Evolutionary conservation across 2,329 filamentous ascomycete genomes (phyloP).

Genomic region (Bretziella fagacearum): DNA sequence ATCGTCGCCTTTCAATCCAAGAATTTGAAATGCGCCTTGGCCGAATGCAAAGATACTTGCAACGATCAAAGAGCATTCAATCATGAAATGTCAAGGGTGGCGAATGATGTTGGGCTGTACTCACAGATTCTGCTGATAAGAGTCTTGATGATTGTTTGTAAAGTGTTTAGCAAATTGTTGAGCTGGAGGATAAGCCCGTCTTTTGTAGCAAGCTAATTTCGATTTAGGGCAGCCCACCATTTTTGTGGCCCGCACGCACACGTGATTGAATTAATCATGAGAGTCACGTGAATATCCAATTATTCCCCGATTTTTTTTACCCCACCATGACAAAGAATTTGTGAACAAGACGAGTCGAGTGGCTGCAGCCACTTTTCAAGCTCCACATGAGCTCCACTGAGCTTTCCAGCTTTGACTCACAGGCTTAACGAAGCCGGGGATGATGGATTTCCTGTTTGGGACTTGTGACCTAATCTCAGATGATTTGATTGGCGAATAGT

Average conservation of each 20-base stretch:
- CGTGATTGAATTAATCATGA: slow-evolving; percentile 6
- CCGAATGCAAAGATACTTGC: neutral
- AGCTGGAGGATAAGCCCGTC: neutral
- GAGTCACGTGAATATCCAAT: slow-evolving; percentile 7
- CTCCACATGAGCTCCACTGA: slow-evolving; percentile 12
- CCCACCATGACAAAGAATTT: neutral
- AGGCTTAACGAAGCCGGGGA: neutral
- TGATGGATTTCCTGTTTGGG: slow-evolving; percentile 1
- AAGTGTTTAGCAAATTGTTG: slow-evolving; percentile 4
- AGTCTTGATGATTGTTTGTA: slow-evolving; percentile 13
- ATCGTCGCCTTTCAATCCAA: too few relatives aligned
- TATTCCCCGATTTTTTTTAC: neutral
- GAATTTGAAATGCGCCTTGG: neutral
- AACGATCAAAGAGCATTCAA: neutral
- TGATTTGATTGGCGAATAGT: slow-evolving; percentile 13
- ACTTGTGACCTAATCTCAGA: neutral
- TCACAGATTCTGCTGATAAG: slow-evolving; percentile 14
- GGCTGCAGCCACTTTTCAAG: neutral
- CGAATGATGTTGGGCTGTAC: neutral
- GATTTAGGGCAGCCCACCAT: slow-evolving; percentile 14
- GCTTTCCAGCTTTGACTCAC: slow-evolving; percentile 8
- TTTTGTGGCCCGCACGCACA: slow-evolving; percentile 14
- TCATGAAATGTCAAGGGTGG: neutral
- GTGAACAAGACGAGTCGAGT: neutral
- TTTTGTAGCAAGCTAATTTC: slow-evolving; percentile 15